Evolutionary conservation across 75 land plant genomes (phyloP), one percentile per base, ranked within the genome.

Genomic region (Pseudotsuga menziesii): DNA sequence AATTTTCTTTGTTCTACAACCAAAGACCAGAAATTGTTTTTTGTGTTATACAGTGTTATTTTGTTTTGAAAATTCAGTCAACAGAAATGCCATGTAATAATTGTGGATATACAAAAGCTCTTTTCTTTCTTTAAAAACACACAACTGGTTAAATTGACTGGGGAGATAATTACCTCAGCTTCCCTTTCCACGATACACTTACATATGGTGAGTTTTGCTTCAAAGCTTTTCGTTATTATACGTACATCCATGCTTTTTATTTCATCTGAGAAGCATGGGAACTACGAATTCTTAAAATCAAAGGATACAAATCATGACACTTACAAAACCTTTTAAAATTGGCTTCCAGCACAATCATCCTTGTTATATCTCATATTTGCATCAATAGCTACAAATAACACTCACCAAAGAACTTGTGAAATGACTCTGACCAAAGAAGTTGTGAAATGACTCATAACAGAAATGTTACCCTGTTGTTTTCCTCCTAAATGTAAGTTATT

Each of bases 131-230:
- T 67, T 16, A 5, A 67, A 36, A 27, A 4, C 41, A 17, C 19
- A 5, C 44, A 4, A 35, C 39, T 35, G 20, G 4, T 63, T 39
- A 39, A 39, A 39, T 39, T 39, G 41, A 44, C 52, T 6, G 52
- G 6, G 48, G 17, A 39, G 9, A 20, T 20, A 0, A 13, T 69
- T 69, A 69, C 72, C 72, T 36, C 52, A 16, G n/a, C 23, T 69
- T 23, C 14, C 72, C 19, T 69, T 39, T 69, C 72, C 20, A 39
- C 52, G 2, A 11, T 69, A 41, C 89, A 87, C 55, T 57, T 48
- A 63, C 91, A 89, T 58, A 87, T 85, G 26, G 77, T 83, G 67
- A 89, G 81, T 79, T 87, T 89, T 74, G 82, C 91, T 6, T 84
- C 91, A 79, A 89, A 84, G 78, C 60, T 76, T 77, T 84, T 84